These are phyloP conservation scores for Rubia yunnanensis DNA, from an alignment of 257 asterid genomes.

Conservation along the genomic window DNA sequence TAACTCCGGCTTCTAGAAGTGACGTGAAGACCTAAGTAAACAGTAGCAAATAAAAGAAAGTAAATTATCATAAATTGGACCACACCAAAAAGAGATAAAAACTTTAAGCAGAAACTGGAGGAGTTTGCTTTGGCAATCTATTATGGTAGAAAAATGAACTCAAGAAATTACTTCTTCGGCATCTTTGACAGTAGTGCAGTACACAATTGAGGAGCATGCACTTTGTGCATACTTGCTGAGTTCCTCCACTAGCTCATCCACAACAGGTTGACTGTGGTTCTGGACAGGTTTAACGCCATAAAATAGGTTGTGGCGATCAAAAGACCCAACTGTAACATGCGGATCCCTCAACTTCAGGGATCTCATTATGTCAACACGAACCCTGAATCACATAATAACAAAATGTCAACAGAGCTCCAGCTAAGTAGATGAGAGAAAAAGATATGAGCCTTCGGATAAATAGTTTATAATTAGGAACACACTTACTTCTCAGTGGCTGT, in stretches of 20 bases:
- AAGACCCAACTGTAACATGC: constrained; percentile 72
- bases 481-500: constrained; percentile 93
- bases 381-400: constrained; percentile 36
- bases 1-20: constrained; percentile 50
- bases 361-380: constrained; percentile 55
- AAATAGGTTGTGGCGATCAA: constrained; percentile 86
- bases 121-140: background rate
- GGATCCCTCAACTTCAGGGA: constrained; percentile 73
- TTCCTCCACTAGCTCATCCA: constrained; percentile 56
- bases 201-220: constrained; percentile 61
- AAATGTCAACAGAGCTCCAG: constrained; percentile 10
- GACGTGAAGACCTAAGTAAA: constrained; percentile 45
- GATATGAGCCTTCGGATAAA: background rate
- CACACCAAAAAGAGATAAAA: background rate
- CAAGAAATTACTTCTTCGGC: constrained; percentile 54
- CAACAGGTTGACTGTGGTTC: constrained; percentile 45
- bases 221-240: constrained; percentile 39
- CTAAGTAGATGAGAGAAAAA: background rate
- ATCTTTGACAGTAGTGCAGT: constrained; percentile 87
- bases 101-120: background rate
- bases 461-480: background rate
- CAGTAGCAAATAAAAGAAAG: background rate
- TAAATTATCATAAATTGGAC: background rate
- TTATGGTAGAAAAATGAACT: background rate
- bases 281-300: constrained; percentile 54